These are phyloP conservation scores for Microthyrium microscopicum DNA, from an alignment of 2,329 filamentous ascomycete genomes.

Conservation along the genomic window DNA sequence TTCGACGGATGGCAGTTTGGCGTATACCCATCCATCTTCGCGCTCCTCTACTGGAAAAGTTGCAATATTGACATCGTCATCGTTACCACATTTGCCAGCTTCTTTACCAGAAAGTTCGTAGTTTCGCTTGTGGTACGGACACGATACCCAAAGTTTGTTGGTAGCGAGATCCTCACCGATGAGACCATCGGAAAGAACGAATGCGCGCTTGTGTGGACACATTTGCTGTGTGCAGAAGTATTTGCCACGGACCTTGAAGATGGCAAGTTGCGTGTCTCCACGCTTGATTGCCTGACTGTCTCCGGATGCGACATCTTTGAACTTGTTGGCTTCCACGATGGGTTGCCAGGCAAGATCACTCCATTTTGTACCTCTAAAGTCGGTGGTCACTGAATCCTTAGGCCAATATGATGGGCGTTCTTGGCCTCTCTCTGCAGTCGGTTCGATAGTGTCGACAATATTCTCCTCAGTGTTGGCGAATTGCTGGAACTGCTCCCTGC, in stretches of 20 bases:
- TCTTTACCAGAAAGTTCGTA: constrained; percentile 54
- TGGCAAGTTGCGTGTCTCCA: constrained; percentile 73
- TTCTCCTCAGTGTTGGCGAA: constrained; percentile 71
- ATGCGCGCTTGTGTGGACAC: constrained; percentile 84
- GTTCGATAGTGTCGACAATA: constrained; percentile 47
- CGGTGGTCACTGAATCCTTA: constrained; percentile 45
- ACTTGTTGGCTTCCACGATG: constrained; percentile 52
- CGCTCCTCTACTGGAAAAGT: constrained; percentile 65
- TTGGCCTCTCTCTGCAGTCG: constrained; percentile 57
- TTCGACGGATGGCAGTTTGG: constrained; percentile 62
- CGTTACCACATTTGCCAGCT: constrained; percentile 57
- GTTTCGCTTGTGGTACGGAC: constrained; percentile 81
- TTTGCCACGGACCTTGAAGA: constrained; percentile 66
- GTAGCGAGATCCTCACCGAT: constrained; percentile 49
- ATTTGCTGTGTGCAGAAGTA: constrained; percentile 86
- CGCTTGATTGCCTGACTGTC: constrained; percentile 66
- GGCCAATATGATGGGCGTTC: constrained; percentile 63
- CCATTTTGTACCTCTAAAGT: constrained; percentile 59
- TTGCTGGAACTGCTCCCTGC: constrained; percentile 56
- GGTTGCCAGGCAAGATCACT: constrained; percentile 61
- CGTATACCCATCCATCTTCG: constrained; percentile 59
- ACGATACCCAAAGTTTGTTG: constrained; percentile 66
- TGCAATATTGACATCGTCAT: constrained; percentile 60
- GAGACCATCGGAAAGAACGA: constrained; percentile 73
- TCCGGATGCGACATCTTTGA: constrained; percentile 52